phyloP scores from a whole-genome alignment of 805 yeast genomes.

The Saccharomycopsis fibuligera region DNA sequence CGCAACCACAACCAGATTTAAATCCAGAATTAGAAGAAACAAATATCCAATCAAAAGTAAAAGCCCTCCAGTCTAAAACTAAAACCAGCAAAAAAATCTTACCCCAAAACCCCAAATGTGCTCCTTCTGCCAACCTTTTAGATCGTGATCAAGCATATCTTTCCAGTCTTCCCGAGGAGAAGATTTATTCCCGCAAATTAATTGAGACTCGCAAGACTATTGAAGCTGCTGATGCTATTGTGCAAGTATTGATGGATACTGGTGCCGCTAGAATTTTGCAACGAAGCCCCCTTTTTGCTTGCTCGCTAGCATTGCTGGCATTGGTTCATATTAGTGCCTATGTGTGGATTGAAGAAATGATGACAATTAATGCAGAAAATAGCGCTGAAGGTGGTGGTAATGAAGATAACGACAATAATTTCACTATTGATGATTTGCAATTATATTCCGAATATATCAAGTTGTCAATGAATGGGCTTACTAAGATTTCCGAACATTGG shows the following conservation, averaged over 20 bases:
- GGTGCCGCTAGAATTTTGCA: slow-evolving; percentile 36
- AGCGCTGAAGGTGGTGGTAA: slow-evolving; percentile 30
- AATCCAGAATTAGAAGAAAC: not conserved
- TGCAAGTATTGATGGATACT: slow-evolving; percentile 41
- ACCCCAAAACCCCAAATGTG: slow-evolving; percentile 35
- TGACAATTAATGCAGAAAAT: slow-evolving; percentile 21
- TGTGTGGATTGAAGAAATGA: slow-evolving; percentile 41
- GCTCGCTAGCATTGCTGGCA: slow-evolving; percentile 47
- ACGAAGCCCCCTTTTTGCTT: slow-evolving; percentile 47
- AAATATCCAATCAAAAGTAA: too few species aligned
- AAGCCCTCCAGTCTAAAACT: not conserved
- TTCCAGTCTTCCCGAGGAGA: too few species aligned
- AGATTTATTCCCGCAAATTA: slow-evolving; percentile 38
- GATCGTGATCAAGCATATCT: too few species aligned
- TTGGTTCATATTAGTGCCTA: slow-evolving; percentile 47
- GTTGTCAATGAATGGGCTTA: slow-evolving; percentile 42
- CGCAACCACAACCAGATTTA: not conserved
- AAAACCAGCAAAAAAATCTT: slow-evolving; percentile 32
- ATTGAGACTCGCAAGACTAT: slow-evolving; percentile 49
- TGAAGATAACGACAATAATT: slow-evolving; percentile 17
- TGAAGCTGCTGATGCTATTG: slow-evolving; percentile 46
- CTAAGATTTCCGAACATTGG: slow-evolving; percentile 47
- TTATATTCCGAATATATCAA: slow-evolving; percentile 43
- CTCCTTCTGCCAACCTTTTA: slow-evolving; percentile 20
- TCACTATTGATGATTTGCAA: slow-evolving; percentile 34